Base-by-base conservation (phyloP, 768 basidiomycete species). In the Postia placenta region DNA sequence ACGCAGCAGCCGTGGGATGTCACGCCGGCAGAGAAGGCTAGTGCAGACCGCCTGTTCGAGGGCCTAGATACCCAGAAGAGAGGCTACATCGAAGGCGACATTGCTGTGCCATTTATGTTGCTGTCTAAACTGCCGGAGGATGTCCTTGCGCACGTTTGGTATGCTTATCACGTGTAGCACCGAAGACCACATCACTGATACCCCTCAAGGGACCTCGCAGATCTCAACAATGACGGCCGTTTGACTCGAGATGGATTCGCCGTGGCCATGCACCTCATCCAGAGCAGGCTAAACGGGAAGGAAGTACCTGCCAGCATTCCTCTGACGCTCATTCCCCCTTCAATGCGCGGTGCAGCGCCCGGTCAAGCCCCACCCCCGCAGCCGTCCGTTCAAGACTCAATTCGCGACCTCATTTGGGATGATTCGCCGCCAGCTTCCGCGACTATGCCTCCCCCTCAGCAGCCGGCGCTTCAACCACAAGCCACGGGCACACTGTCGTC, bases 91-190 rank as follows among this genome's bases (percentile, higher is more conserved):
- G 92, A 94, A 61, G 93, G 93, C 6, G 92, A 95, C 51, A 81
- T 91, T 27, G 96, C 92, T 6, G 96, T 96, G 4, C 92, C 91
- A 2, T 98, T 98, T 68, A 87, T 99, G 85, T 64, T 95, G 51
- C 84, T 92, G 66, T 94, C 92, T 26, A 83, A 87, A 40, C 69
- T 99, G 40, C 75, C 83, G 1, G 87, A 89, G 52, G 84, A 85
- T 23, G 75, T 79, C 22, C 75, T 99, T n/a, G 96, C 96, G 3
- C 85, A 80, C 58, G 73, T 99, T 42, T 99, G 96, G 95, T 95
- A 60, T 45, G 85, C 72, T 6, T 14, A 24, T 44, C n/a, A n/a
- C n/a, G n/a, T n/a, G n/a, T n/a, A n/a, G n/a, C n/a, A n/a, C n/a
- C n/a, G n/a, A n/a, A n/a, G n/a, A n/a, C n/a, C 30, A 28, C 17